Percentiles rank a stretch among this genome's conserved stretches.
Conservation (phyloP, 1,284 basidiomycete genomes). For the Schizophyllum commune region DNA sequence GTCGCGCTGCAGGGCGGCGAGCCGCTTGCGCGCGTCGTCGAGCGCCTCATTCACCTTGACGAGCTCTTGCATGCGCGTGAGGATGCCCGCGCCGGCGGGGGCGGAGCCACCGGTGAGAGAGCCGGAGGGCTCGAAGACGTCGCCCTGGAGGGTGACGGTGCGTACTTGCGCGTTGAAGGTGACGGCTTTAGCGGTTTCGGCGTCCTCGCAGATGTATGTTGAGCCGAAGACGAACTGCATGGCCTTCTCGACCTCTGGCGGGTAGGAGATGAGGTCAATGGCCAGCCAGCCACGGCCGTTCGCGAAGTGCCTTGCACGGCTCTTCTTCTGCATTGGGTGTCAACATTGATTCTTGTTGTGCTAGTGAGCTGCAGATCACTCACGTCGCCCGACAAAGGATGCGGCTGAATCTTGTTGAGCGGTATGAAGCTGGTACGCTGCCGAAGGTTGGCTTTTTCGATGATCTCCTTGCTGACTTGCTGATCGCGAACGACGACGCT, state of each 20-base stretch:
- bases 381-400: conserved; percentile 58
- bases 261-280: conserved; percentile 81
- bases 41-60: conserved; percentile 46
- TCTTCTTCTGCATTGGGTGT: conserved; percentile 45
- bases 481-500: conserved; percentile 94
- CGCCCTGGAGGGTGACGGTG: conserved; percentile 91
- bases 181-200: conserved; percentile 84
- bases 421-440: conserved; percentile 94
- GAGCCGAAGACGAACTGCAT: conserved; percentile 95
- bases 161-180: conserved; percentile 72
- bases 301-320: conserved; percentile 74
- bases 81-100: conserved; percentile 66
- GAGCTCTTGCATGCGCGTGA: conserved; percentile 85
- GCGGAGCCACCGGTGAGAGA: conserved; percentile 91
- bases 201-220: conserved; percentile 88
- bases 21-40: not conserved
- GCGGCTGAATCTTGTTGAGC: conserved; percentile 83
- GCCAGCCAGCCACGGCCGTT: conserved; percentile 83
- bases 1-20: not conserved
- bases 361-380: conserved; percentile 14
- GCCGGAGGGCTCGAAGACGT: conserved; percentile 95
- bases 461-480: conserved; percentile 77
- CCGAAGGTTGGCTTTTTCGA: conserved; percentile 78
- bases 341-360: too few species aligned
- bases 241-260: conserved; percentile 80